phyloP scores from a whole-genome alignment of 1,139 yeast genomes.

The Geotrichum candidum region DNA sequence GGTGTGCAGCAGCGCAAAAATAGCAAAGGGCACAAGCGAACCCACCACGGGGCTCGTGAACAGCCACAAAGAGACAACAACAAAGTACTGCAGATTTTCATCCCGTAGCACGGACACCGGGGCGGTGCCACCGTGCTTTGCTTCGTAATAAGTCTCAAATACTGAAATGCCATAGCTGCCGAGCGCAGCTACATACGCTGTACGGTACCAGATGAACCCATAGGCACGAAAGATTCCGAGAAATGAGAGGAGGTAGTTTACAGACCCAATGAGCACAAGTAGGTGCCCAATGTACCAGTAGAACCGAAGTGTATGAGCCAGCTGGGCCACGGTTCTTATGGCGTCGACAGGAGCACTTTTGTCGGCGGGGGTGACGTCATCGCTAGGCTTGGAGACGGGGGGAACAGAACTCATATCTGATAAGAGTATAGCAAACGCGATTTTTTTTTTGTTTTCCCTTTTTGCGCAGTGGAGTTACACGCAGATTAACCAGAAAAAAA shows the following conservation, averaged over 20 bases:
- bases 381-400: not conserved
- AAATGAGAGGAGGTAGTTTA: not conserved
- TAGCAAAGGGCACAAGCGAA: slow-evolving; percentile 1
- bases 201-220: not conserved
- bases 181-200: not conserved
- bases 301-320: not conserved
- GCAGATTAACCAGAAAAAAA: too few species aligned
- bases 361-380: not conserved
- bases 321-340: too few species aligned
- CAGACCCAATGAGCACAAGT: not conserved
- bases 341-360: not conserved
- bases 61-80: not conserved
- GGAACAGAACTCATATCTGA: too few species aligned
- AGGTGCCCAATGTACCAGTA: slow-evolving; percentile 4
- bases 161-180: not conserved
- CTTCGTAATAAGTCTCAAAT: not conserved
- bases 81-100: slow-evolving; percentile 3
- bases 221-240: not conserved
- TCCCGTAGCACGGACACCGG: not conserved
- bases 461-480: too few species aligned
- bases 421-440: too few species aligned
- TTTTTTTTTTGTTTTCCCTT: too few species aligned
- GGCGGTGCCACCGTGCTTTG: not conserved
- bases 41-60: not conserved
- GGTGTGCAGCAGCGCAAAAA: slow-evolving; percentile 2